These are phyloP conservation scores for Irpex sp. DNA, from an alignment of 1,284 basidiomycete genomes.

Conservation along the genomic window DNA sequence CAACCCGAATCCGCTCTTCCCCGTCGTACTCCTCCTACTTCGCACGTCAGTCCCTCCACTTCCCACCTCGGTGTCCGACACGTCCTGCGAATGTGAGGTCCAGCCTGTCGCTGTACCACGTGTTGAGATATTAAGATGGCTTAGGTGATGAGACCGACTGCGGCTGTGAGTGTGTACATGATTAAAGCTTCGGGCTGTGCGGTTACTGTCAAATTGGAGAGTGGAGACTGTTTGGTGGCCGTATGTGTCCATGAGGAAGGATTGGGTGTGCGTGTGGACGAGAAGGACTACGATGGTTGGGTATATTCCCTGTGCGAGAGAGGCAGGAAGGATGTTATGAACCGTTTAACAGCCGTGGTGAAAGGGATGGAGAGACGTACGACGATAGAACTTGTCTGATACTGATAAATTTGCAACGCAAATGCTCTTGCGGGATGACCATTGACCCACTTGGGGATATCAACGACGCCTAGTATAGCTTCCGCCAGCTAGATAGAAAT, in stretches of 20 bases:
- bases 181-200: background rate
- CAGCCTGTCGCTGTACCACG: background rate
- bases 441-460: conserved; percentile 4
- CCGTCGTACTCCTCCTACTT: background rate
- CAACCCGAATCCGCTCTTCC: background rate
- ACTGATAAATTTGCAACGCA: conserved; percentile 12
- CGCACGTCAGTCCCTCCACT: background rate
- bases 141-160: background rate
- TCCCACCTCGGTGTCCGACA: background rate
- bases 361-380: conserved; percentile 5
- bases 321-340: background rate
- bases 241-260: background rate
- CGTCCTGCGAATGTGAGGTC: background rate
- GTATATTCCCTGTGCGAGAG: conserved; percentile 8
- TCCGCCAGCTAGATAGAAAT: background rate
- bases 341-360: background rate
- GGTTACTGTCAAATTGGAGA: background rate
- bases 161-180: background rate
- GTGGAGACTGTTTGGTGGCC: background rate
- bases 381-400: conserved; percentile 11
- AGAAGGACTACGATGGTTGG: conserved; percentile 15
- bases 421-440: conserved; percentile 4
- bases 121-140: background rate
- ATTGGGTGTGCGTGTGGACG: conserved; percentile 6
- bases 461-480: conserved; percentile 4